phyloP scores from a whole-genome alignment of 1,284 basidiomycete species.

The Boletus mariae region DNA sequence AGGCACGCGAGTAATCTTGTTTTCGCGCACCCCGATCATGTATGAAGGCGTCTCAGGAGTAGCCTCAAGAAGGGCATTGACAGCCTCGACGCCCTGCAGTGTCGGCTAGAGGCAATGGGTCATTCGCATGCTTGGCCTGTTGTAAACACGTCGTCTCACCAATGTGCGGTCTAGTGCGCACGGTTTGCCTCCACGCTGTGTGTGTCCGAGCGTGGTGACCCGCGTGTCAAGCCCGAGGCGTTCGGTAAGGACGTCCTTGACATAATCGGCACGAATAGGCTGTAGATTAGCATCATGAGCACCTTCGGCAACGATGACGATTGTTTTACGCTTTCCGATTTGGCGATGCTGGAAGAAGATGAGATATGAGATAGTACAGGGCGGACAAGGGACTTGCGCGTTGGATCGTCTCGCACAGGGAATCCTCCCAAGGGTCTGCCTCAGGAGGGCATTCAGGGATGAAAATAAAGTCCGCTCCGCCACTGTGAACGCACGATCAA shows the following conservation, averaged over 20 bases:
- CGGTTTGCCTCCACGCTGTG: conserved; percentile 91
- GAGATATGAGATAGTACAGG: neutral
- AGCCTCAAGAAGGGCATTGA: conserved; percentile 86
- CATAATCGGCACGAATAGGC: conserved; percentile 86
- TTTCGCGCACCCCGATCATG: conserved; percentile 96
- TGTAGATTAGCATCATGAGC: conserved; percentile 86
- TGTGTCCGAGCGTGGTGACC: conserved; percentile 98
- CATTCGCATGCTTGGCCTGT: neutral
- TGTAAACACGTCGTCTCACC: conserved; percentile 41
- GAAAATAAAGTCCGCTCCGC: conserved; percentile 96
- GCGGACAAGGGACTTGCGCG: conserved; percentile 45
- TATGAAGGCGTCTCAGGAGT: conserved; percentile 91
- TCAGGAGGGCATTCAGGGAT: conserved; percentile 91
- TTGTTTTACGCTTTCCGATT: conserved; percentile 94
- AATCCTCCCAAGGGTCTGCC: conserved; percentile 80
- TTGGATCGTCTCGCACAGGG: conserved; percentile 88
- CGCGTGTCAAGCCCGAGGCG: conserved; percentile 91
- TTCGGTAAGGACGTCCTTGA: conserved; percentile 86
- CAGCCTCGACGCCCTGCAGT: conserved; percentile 91
- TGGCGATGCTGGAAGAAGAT: conserved; percentile 68
- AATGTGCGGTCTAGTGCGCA: conserved; percentile 92
- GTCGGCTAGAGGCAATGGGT: conserved; percentile 61
- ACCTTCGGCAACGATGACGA: conserved; percentile 97
- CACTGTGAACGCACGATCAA: conserved; percentile 41
- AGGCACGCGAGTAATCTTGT: conserved; percentile 90